Evolutionary conservation across 169 alveolate genomes (phyloP), one percentile per base, ranked within the genome.

Genomic region (Plasmodium vinckei): DNA sequence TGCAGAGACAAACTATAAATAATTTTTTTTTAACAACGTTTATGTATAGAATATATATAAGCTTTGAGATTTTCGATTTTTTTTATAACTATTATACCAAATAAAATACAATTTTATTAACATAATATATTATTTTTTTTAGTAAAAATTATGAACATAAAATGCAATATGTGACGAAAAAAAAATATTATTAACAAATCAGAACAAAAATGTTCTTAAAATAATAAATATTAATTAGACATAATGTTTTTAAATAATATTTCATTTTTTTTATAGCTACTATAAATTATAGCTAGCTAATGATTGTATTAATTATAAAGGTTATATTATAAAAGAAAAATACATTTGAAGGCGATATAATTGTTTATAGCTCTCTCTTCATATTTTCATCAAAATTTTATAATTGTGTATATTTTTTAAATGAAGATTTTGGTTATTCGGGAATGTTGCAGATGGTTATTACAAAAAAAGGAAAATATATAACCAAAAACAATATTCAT

Each of bases 141-240:
- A 19, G 27, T 61, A 75, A 75, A 60, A 61, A 25, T 44, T 61
- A 75, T 75, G 88, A 75, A 75, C 88, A 75, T 33, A 61, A 75
- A 25, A 51, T 61, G 63, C 21, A 5, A 73, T 59, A 27, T 27
- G 10, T 27, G 54, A 56, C 27, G 39, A 33, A 56, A 72, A 69
- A 39, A 70, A 63, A 61, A 75, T 13, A 47, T 61, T 47, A 49
- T n/a, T 49, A 44, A 57, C 19, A 51, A 63, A 5, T 63, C 27
- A 5, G 17, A 63, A 53, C 68, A 47, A 49, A 77, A 27, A 72
- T 72, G 42, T 33, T 33, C 42, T 33, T 33, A 33, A 33, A 33
- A 33, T 33, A 0, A 33, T 33, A 33, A 33, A 33, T 33, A 33
- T 33, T 33, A 33, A 33, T 33, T 33, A 33, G 42, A 33, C 42